These are phyloP conservation scores for Vitis labrusca DNA, from an alignment of 164 flowering plant genomes.

Conservation along the genomic window DNA sequence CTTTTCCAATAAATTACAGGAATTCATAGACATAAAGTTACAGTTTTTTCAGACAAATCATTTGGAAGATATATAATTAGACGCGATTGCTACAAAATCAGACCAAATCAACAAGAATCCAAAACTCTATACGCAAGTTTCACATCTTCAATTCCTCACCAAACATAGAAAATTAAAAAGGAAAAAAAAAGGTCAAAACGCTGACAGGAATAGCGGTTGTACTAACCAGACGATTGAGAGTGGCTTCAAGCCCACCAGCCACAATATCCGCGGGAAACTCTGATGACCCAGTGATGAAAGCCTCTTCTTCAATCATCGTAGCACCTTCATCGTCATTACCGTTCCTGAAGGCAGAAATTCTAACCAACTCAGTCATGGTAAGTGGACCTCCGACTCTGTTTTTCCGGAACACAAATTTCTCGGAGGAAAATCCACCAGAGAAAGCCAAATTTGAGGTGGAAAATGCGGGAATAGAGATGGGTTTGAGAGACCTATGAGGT, in stretches of 20 bases:
- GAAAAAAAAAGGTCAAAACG: not conserved
- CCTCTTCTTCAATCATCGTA: constrained; percentile 35
- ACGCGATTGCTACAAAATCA: too few species aligned
- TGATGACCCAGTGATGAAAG: constrained; percentile 31
- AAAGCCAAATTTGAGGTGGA: constrained; percentile 11
- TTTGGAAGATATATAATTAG: too few species aligned
- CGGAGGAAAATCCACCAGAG: constrained; percentile 7
- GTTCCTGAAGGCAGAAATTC: constrained; percentile 15
- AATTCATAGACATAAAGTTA: too few species aligned
- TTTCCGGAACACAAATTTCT: not conserved
- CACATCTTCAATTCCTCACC: too few species aligned
- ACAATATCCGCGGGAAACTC: constrained; percentile 4
- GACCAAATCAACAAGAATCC: too few species aligned
- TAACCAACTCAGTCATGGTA: constrained; percentile 28
- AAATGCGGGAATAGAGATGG: constrained; percentile 4
- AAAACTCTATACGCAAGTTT: too few species aligned
- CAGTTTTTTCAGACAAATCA: too few species aligned
- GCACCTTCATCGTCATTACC: constrained; percentile 23
- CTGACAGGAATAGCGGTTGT: not conserved
- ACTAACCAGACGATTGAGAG: constrained; percentile 68
- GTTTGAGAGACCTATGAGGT: constrained; percentile 8
- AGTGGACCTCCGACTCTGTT: constrained; percentile 5
- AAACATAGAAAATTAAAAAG: not conserved
- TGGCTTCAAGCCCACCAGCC: constrained; percentile 37
- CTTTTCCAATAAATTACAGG: too few species aligned